Conservation (phyloP, 2,329 filamentous ascomycete species). For the Diaporthe humulicola region DNA sequence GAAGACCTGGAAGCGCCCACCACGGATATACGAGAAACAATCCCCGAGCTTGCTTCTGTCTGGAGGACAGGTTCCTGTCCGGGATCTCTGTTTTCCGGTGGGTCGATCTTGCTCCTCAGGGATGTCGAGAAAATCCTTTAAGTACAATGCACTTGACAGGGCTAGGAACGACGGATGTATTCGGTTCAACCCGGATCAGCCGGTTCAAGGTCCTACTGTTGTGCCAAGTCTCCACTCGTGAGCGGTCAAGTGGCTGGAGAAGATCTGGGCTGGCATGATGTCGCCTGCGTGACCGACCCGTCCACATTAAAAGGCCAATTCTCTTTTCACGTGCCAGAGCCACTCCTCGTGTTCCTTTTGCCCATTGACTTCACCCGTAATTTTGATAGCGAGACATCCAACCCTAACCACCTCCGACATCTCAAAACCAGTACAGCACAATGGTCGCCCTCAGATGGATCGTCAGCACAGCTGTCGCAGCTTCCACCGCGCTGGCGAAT, state of each 20-base stretch:
- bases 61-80: neutral
- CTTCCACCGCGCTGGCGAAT: slow-evolving; percentile 15
- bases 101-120: neutral
- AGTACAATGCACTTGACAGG: neutral
- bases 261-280: neutral
- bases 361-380: neutral
- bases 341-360: neutral
- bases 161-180: neutral
- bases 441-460: slow-evolving; percentile 32
- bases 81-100: slow-evolving; percentile 1
- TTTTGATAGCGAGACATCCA: neutral
- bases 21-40: slow-evolving; percentile 1
- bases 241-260: neutral
- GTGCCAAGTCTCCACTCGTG: neutral
- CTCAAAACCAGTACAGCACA: neutral
- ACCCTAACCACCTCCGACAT: too few species aligned
- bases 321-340: slow-evolving; percentile 16
- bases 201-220: neutral
- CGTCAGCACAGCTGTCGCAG: slow-evolving; percentile 22
- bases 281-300: neutral
- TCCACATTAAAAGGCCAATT: slow-evolving; percentile 10
- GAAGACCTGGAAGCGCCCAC: neutral
- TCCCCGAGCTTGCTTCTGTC: neutral
- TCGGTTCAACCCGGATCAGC: slow-evolving; percentile 10
- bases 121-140: neutral